Evolutionary conservation across 164 flowering plant species (phyloP).

Genomic region (Cinnamomum chago): DNA sequence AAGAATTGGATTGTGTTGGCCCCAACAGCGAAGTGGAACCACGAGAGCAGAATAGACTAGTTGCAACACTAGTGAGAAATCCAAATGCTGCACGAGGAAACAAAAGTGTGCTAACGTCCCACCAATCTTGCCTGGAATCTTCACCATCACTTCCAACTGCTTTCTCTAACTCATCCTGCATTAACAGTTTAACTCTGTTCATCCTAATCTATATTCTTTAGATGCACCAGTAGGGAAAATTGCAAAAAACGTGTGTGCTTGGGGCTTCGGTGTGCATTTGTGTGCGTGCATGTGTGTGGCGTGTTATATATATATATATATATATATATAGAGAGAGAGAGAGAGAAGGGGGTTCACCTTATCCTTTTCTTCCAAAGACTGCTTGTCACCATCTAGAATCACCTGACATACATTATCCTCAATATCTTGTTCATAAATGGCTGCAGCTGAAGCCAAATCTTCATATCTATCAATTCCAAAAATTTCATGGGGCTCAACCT

Average conservation of each 20-base stretch:
- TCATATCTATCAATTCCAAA: slow-evolving; percentile 50
- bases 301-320: neutral
- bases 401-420: slow-evolving; percentile 31
- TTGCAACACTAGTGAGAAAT: slow-evolving; percentile 48
- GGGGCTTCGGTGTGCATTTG: neutral
- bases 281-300: neutral
- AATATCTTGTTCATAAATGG: slow-evolving; percentile 27
- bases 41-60: slow-evolving; percentile 46
- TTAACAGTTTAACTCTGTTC: neutral
- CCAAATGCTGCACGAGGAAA: slow-evolving; percentile 63
- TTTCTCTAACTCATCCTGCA: slow-evolving; percentile 16
- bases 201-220: neutral
- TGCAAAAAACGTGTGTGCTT: neutral
- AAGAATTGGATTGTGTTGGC: slow-evolving; percentile 13
- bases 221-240: neutral
- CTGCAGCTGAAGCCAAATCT: slow-evolving; percentile 30
- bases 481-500: slow-evolving; percentile 82
- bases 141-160: slow-evolving; percentile 21
- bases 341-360: slow-evolving; percentile 33
- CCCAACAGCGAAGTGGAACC: slow-evolving; percentile 37
- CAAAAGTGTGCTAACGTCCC: slow-evolving; percentile 30
- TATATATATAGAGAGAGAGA: neutral
- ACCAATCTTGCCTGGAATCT: slow-evolving; percentile 18
- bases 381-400: slow-evolving; percentile 24
- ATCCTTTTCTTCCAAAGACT: slow-evolving; percentile 22